Conservation (phyloP, 2,329 filamentous ascomycete genomes). For the Xylariaceae sp. region DNA sequence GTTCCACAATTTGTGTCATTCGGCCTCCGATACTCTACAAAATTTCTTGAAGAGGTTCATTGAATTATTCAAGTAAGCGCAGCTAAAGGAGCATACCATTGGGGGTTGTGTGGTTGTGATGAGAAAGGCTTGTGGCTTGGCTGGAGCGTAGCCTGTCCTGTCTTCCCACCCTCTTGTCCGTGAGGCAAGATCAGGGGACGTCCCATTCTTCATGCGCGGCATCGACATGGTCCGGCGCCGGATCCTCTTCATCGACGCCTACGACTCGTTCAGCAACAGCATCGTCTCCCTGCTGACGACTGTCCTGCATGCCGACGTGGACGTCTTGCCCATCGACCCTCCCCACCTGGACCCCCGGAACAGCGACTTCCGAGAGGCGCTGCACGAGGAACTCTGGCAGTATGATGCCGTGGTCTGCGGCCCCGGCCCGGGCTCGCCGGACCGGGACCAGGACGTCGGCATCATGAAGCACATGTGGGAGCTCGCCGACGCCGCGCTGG, state of each 20-base stretch:
- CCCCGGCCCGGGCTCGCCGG: conserved; percentile 80
- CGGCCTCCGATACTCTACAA: too few species aligned
- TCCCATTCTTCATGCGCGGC: too few species aligned
- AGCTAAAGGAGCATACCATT: too few species aligned
- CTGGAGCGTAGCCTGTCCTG: too few species aligned
- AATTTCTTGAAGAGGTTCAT: too few species aligned
- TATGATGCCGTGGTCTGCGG: conserved; percentile 87
- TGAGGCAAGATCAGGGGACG: too few species aligned
- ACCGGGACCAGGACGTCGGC: conserved; percentile 67
- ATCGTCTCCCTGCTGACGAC: conserved; percentile 75
- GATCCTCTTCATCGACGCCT: conserved; percentile 88
- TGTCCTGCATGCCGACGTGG: conserved; percentile 59
- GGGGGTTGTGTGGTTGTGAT: too few species aligned
- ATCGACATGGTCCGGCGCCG: conserved; percentile 28
- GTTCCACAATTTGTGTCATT: too few species aligned
- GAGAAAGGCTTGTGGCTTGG: too few species aligned
- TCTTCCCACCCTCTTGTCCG: too few species aligned
- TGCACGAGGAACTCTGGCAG: conserved; percentile 42
- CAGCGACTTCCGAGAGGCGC: conserved; percentile 33
- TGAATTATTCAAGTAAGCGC: too few species aligned
- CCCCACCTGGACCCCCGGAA: conserved; percentile 37
- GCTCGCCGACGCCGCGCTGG: conserved; percentile 45
- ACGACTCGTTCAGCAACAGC: conserved; percentile 96
- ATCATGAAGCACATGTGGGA: conserved; percentile 72
- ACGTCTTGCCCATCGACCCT: conserved; percentile 66